Evolutionary conservation across 73 alveolate genomes (phyloP), one percentile per base, ranked within the genome.

Genomic region (Paramecium primaurelia): DNA sequence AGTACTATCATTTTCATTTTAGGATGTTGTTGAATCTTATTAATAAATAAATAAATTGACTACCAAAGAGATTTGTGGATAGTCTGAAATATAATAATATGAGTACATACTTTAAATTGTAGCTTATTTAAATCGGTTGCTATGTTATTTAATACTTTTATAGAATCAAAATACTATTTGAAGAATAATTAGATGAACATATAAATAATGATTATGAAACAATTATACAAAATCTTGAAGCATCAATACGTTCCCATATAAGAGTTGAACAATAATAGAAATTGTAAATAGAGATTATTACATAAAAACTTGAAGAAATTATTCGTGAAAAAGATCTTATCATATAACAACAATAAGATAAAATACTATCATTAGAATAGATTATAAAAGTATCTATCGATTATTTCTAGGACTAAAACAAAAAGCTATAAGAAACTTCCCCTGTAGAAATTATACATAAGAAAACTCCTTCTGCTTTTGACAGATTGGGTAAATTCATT

Each of bases 151-250:
- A 32, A 64, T 64, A 32, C 84, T 1, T 1, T 32, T 64, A 8
- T 64, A 64, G 84, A 28, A 64, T 64, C 84, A 64, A 64, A 12
- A 25, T 20, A 1, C 9, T 64, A 4, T 64, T 28, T 64, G 84
- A 64, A 64, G 84, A 64, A 34, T 14, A 64, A 28, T 36, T 64
- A 12, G 49, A 64, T 10, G 84, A 64, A 34, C 84, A 64, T 64
- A 64, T 64, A 5, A 64, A 64, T 12, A 64, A 64, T 64, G 84
- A 64, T 64, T 64, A 73, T 73, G 87, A 73, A n/a, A 12, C 87
- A 36, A 73, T 73, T 2, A 73, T 73, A 1, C 16, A 73, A 40
- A 34, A 73, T 25, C 59, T 73, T 37, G 87, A 73, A 73, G 87
- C 87, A 4, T 37, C 60, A 37, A 73, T 73, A 36, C 40, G 87